These are phyloP conservation scores for Aspergillus sp. DNA, from an alignment of 2,329 filamentous ascomycete species.

Conservation along the genomic window DNA sequence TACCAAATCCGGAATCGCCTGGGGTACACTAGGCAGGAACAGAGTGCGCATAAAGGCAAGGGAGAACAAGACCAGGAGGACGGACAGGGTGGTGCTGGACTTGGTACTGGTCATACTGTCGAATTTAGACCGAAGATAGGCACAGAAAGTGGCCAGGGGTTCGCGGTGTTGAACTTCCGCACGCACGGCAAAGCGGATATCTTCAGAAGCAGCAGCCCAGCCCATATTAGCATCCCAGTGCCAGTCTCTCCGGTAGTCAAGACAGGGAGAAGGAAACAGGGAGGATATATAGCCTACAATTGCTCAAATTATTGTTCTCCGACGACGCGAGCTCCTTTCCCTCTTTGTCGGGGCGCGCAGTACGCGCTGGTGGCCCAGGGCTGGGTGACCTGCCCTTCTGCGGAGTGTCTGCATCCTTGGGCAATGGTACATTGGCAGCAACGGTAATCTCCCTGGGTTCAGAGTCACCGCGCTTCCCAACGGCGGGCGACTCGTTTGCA, in stretches of 20 bases:
- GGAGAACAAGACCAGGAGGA: slow-evolving; percentile 55
- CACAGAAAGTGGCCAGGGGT: slow-evolving; percentile 66
- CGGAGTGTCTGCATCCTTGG: slow-evolving; percentile 46
- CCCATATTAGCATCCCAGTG: slow-evolving; percentile 26
- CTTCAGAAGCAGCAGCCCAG: slow-evolving; percentile 38
- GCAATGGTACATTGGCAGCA: slow-evolving; percentile 49
- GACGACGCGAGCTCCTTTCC: slow-evolving; percentile 27
- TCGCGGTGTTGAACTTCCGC: slow-evolving; percentile 84
- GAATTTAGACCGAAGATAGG: slow-evolving; percentile 54
- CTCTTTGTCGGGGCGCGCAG: slow-evolving; percentile 21
- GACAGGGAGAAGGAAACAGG: slow-evolving; percentile 9
- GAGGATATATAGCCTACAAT: slow-evolving; percentile 38
- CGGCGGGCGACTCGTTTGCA: slow-evolving; percentile 39
- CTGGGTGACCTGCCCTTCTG: slow-evolving; percentile 50
- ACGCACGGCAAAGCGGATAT: slow-evolving; percentile 78
- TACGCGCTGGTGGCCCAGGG: slow-evolving; percentile 32
- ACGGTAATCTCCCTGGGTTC: slow-evolving; percentile 21
- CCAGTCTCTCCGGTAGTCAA: slow-evolving; percentile 12
- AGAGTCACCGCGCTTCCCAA: slow-evolving; percentile 16
- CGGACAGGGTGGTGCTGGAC: slow-evolving; percentile 55
- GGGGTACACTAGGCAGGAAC: slow-evolving; percentile 58
- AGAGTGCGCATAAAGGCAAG: slow-evolving; percentile 58
- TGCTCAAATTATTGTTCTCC: slow-evolving; percentile 34
- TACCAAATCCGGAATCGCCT: slow-evolving; percentile 72
- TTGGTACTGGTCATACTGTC: slow-evolving; percentile 59